These are phyloP conservation scores for Aspergillus funiculosus DNA, from an alignment of 495 filamentous ascomycete species.

Conservation along the genomic window DNA sequence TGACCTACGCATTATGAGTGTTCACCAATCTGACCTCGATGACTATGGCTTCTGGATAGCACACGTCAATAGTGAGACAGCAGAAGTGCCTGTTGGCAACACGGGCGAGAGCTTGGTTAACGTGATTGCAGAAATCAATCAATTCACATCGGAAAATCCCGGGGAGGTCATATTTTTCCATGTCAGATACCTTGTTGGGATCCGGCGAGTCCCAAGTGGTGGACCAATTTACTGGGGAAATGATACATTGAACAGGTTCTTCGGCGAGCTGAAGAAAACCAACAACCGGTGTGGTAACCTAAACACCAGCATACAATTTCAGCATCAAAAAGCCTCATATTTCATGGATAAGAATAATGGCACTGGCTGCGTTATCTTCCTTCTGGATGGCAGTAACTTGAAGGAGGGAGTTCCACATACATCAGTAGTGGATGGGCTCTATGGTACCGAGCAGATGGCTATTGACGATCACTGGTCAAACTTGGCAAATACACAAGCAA, in stretches of 20 bases:
- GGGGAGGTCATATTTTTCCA: slow-evolving; percentile 9
- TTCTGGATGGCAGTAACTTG: slow-evolving; percentile 3
- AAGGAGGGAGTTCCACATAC: slow-evolving; percentile 1
- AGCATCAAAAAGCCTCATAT: slow-evolving; percentile 4
- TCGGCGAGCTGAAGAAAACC: slow-evolving; percentile 6
- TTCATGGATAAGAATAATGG: slow-evolving; percentile 12
- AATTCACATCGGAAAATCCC: slow-evolving; percentile 9
- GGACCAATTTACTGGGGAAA: slow-evolving; percentile 7
- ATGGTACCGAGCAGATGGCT: slow-evolving; percentile 1
- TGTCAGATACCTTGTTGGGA: slow-evolving; percentile 8
- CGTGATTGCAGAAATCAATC: slow-evolving; percentile 9
- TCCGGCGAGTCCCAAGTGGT: slow-evolving; percentile 1
- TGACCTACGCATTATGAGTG: slow-evolving; percentile 11
- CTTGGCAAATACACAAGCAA: slow-evolving; percentile 1
- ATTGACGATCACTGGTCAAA: slow-evolving; percentile 12
- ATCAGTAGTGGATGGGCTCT: slow-evolving; percentile 3
- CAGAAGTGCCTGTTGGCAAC: slow-evolving; percentile 9
- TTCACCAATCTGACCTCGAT: slow-evolving; percentile 1
- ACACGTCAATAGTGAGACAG: slow-evolving; percentile 11
- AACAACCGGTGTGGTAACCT: slow-evolving; percentile 12
- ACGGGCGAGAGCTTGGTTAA: slow-evolving; percentile 6
- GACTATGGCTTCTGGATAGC: slow-evolving; percentile 10
- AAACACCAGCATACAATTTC: slow-evolving; percentile 5
- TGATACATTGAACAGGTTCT: slow-evolving; percentile 5
- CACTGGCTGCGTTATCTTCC: slow-evolving; percentile 10